These are phyloP conservation scores for Nakaseomyces sp. DNA, from an alignment of 1,139 yeast species.

Conservation along the genomic window DNA sequence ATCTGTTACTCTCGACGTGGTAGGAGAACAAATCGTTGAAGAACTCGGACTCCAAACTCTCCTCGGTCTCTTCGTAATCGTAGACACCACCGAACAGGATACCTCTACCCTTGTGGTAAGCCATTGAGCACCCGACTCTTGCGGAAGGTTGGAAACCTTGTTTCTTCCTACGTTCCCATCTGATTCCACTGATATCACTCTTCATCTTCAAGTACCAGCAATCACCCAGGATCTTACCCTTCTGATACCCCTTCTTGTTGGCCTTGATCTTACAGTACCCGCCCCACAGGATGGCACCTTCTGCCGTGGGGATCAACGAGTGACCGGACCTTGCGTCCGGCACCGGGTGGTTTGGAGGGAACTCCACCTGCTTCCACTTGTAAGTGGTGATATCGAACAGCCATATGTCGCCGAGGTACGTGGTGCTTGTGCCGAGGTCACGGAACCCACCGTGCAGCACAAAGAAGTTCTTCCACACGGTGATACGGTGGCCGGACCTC, in stretches of 20 bases:
- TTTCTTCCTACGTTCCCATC: constrained; percentile 85
- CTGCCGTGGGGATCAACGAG: constrained; percentile 70
- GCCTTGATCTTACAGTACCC: constrained; percentile 94
- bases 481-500: constrained; percentile 85
- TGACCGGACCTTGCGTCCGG: constrained; percentile 96
- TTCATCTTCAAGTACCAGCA: constrained; percentile 87
- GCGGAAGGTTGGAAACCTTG: constrained; percentile 87
- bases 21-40: constrained; percentile 75
- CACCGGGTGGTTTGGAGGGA: constrained; percentile 67
- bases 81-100: constrained; percentile 91
- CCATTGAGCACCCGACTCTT: constrained; percentile 92
- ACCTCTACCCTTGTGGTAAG: constrained; percentile 85
- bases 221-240: constrained; percentile 86
- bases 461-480: constrained; percentile 85
- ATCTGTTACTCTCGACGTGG: constrained; percentile 78
- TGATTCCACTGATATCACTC: constrained; percentile 63
- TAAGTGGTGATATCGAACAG: constrained; percentile 80
- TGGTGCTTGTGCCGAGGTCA: constrained; percentile 76
- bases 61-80: constrained; percentile 93
- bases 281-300: constrained; percentile 84
- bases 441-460: constrained; percentile 87
- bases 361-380: constrained; percentile 85
- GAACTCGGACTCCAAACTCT: constrained; percentile 74
- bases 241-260: constrained; percentile 59
- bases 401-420: constrained; percentile 84